phyloP scores from a whole-genome alignment of 345 rosid genomes.

The Xanthoceras sorbifolium region DNA sequence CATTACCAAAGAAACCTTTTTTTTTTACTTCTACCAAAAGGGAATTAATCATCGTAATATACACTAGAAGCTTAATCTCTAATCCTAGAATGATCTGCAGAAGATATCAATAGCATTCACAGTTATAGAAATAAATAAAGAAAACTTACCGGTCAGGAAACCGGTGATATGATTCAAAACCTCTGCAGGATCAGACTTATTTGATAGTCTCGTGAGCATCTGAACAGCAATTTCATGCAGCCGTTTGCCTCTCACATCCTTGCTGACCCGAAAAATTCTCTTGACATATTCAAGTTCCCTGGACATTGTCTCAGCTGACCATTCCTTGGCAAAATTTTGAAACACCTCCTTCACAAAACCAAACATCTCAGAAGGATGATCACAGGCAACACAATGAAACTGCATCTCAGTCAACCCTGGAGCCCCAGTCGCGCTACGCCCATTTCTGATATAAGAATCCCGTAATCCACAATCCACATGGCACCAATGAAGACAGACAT shows the following conservation, averaged over 20 bases:
- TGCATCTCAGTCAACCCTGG: slow-evolving; percentile 82
- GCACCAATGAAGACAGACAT: slow-evolving; percentile 97
- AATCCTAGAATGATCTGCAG: not conserved
- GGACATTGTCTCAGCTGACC: slow-evolving; percentile 68
- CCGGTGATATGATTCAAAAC: slow-evolving; percentile 53
- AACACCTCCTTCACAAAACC: slow-evolving; percentile 98
- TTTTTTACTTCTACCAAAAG: not conserved
- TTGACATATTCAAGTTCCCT: slow-evolving; percentile 86
- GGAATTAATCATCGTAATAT: not conserved
- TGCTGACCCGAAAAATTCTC: slow-evolving; percentile 80
- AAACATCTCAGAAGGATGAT: slow-evolving; percentile 98
- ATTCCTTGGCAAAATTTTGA: slow-evolving; percentile 72
- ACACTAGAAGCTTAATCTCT: too few species aligned
- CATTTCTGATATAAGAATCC: slow-evolving; percentile 78
- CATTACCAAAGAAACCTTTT: too few species aligned
- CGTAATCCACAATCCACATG: slow-evolving; percentile 90
- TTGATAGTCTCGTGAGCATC: slow-evolving; percentile 63
- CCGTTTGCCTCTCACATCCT: slow-evolving; percentile 77
- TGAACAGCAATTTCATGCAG: slow-evolving; percentile 74
- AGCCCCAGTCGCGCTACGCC: slow-evolving; percentile 51
- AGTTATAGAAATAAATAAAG: not conserved
- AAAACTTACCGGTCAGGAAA: slow-evolving; percentile 71
- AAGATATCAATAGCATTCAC: not conserved
- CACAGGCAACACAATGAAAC: slow-evolving; percentile 90
- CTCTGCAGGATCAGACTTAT: slow-evolving; percentile 60